These are phyloP conservation scores for Sarcocystis neurona DNA, from an alignment of 169 alveolate species.

Conservation along the genomic window DNA sequence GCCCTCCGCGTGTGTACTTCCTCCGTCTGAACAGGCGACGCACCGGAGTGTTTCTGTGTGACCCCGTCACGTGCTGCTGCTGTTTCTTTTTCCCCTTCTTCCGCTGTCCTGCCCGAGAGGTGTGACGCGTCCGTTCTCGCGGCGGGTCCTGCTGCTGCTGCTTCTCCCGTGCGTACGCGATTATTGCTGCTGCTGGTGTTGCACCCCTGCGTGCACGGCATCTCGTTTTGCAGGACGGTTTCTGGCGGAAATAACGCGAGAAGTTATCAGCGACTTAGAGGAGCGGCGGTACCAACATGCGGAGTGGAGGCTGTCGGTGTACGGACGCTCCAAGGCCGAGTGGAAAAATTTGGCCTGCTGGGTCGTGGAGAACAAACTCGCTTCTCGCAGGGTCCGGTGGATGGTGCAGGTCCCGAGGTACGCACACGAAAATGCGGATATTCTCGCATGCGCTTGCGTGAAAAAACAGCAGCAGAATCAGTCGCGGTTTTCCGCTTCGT, in stretches of 20 bases:
- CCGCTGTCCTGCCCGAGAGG: too few species aligned
- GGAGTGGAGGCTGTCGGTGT: constrained; percentile 92
- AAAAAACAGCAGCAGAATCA: too few species aligned
- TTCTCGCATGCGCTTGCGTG: too few species aligned
- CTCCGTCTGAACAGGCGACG: too few species aligned
- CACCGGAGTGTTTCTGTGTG: too few species aligned
- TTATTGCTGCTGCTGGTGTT: not conserved
- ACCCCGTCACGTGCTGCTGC: too few species aligned
- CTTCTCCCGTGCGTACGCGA: not conserved
- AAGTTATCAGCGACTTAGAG: constrained; percentile 84
- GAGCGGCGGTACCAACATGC: constrained; percentile 82
- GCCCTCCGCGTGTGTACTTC: too few species aligned
- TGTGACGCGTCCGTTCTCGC: too few species aligned
- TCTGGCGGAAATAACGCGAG: constrained; percentile 88
- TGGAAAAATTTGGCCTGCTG: constrained; percentile 90
- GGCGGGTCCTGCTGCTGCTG: too few species aligned
- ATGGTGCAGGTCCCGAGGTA: constrained; percentile 85
- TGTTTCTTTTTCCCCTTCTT: too few species aligned
- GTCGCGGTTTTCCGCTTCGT: not conserved
- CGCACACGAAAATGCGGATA: not conserved
- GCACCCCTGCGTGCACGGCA: not conserved
- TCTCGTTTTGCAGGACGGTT: constrained; percentile 71
- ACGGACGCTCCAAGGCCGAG: constrained; percentile 87
- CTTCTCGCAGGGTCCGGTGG: constrained; percentile 79
- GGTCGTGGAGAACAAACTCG: constrained; percentile 79